These are phyloP conservation scores for Metarhizium guizhouense DNA, from an alignment of 2,329 filamentous ascomycete genomes.

Conservation along the genomic window DNA sequence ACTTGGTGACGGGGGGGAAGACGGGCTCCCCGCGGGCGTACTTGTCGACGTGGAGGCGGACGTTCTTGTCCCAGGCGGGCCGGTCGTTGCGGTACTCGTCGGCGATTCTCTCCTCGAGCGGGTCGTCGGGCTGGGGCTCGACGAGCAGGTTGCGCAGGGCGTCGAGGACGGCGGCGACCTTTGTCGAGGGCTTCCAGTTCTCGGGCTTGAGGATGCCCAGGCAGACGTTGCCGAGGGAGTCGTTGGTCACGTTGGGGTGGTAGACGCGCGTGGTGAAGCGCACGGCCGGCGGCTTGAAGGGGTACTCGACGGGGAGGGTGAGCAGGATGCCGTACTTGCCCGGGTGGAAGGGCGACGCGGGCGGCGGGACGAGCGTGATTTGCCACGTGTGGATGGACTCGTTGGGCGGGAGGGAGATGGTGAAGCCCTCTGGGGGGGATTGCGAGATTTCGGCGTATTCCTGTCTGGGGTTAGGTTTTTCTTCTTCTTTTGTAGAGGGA, in stretches of 20 bases:
- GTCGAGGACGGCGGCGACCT: slow-evolving; percentile 65
- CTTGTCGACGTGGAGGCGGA: slow-evolving; percentile 61
- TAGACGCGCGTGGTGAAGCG: slow-evolving; percentile 86
- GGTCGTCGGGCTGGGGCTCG: slow-evolving; percentile 82
- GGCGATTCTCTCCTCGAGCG: slow-evolving; percentile 77
- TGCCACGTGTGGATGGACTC: slow-evolving; percentile 44
- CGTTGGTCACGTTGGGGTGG: slow-evolving; percentile 91
- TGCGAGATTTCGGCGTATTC: slow-evolving; percentile 43
- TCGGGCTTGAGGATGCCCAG: slow-evolving; percentile 74
- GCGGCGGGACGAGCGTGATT: slow-evolving; percentile 36
- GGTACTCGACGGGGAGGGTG: slow-evolving; percentile 69
- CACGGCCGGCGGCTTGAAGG: slow-evolving; percentile 78
- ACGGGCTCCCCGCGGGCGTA: slow-evolving; percentile 49
- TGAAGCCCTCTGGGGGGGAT: slow-evolving; percentile 37
- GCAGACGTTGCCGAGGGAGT: slow-evolving; percentile 77
- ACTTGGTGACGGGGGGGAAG: slow-evolving; percentile 19
- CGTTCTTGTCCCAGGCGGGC: slow-evolving; percentile 64
- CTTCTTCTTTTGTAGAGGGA: not conserved
- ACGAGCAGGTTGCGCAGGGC: slow-evolving; percentile 65
- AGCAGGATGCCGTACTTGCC: slow-evolving; percentile 69
- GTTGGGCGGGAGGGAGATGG: slow-evolving; percentile 35
- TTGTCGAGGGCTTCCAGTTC: slow-evolving; percentile 85
- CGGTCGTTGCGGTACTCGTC: slow-evolving; percentile 69
- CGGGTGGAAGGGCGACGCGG: slow-evolving; percentile 42
- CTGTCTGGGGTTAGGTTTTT: slow-evolving; percentile 21